These are phyloP conservation scores for Phytophthora brassicae DNA, from an alignment of 352 stramenopile genomes.

Conservation along the genomic window DNA sequence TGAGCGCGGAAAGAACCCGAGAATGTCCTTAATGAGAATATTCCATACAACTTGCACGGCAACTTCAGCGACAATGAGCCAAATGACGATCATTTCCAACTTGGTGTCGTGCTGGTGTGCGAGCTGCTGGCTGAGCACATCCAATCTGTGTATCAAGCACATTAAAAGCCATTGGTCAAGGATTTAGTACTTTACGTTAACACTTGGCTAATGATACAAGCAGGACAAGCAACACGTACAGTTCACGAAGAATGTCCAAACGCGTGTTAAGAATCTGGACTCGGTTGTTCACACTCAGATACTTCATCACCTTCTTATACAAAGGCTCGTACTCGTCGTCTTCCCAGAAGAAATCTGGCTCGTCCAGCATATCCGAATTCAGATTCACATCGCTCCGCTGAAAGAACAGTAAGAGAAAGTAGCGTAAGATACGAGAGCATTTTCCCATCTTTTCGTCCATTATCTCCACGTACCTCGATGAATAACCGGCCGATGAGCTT, in stretches of 20 bases:
- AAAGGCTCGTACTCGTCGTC: slow-evolving; percentile 91
- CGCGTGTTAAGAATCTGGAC: slow-evolving; percentile 94
- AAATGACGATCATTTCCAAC: slow-evolving; percentile 95
- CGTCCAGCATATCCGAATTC: slow-evolving; percentile 94
- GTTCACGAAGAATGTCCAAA: slow-evolving; percentile 91
- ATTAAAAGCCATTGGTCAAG: not conserved
- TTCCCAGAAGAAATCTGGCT: slow-evolving; percentile 95
- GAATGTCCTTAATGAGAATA: slow-evolving; percentile 88
- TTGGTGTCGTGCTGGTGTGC: slow-evolving; percentile 88
- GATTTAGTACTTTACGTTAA: not conserved
- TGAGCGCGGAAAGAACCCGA: slow-evolving; percentile 81
- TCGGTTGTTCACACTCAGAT: slow-evolving; percentile 91
- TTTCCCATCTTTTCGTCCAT: not conserved
- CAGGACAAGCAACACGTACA: slow-evolving; percentile 49
- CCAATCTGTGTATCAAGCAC: slow-evolving; percentile 49
- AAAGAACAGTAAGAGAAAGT: slow-evolving; percentile 23
- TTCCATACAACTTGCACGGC: slow-evolving; percentile 89
- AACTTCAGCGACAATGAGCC: slow-evolving; percentile 91
- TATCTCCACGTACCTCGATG: slow-evolving; percentile 60
- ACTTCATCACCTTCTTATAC: slow-evolving; percentile 92
- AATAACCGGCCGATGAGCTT: slow-evolving; percentile 91
- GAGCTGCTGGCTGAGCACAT: slow-evolving; percentile 92
- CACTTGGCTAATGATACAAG: not conserved
- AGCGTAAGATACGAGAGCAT: not conserved
- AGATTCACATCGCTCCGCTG: slow-evolving; percentile 93